Conservation (phyloP, 2,329 filamentous ascomycete genomes). For the Diplodia seriata region DNA sequence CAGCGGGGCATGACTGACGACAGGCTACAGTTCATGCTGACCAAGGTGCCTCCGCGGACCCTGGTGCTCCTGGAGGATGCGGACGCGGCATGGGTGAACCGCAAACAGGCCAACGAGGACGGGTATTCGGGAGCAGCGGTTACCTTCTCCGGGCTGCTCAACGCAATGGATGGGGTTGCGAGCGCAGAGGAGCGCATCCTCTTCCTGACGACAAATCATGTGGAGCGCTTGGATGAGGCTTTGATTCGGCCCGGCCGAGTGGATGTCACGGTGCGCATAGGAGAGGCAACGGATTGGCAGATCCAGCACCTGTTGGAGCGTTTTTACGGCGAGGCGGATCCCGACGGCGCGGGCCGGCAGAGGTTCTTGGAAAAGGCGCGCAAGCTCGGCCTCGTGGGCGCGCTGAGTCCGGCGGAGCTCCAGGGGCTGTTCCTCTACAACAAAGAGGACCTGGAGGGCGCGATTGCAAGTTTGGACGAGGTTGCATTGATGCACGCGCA, state of each 20-base stretch:
- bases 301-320: constrained; percentile 89
- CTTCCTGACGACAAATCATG: constrained; percentile 93
- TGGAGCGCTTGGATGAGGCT: constrained; percentile 87
- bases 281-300: constrained; percentile 85
- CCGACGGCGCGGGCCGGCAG: constrained; percentile 65
- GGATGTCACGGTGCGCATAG: constrained; percentile 89
- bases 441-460: constrained; percentile 87
- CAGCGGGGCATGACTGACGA: constrained; percentile 91
- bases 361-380: constrained; percentile 75
- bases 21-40: constrained; percentile 82
- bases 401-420: constrained; percentile 85
- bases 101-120: constrained; percentile 76
- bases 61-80: constrained; percentile 88
- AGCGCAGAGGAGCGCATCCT: constrained; percentile 93
- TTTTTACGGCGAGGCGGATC: constrained; percentile 87
- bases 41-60: constrained; percentile 82
- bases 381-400: constrained; percentile 72
- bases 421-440: constrained; percentile 96
- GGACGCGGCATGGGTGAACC: constrained; percentile 87
- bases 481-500: constrained; percentile 46
- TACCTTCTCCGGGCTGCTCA: constrained; percentile 88
- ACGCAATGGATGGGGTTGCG: constrained; percentile 79
- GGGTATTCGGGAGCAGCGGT: constrained; percentile 88
- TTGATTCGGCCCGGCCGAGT: constrained; percentile 90
- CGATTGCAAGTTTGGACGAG: constrained; percentile 78